Evolutionary conservation across 1,284 basidiomycete species (phyloP), one percentile per base, ranked within the genome.

Genomic region (Puccinia hordei): DNA sequence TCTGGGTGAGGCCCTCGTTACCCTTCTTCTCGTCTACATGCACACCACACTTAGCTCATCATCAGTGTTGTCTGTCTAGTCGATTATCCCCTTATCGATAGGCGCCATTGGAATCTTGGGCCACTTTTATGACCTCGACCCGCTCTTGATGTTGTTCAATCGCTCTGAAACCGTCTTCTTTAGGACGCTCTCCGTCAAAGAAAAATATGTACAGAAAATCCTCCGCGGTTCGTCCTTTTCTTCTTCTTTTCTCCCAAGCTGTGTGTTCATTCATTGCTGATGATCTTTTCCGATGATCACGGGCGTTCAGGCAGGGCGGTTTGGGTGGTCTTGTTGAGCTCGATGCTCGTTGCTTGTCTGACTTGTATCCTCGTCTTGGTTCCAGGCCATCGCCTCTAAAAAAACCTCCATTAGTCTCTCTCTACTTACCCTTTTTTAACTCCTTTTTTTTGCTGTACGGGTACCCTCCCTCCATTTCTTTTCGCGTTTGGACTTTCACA

Each of bases 51-150:
- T 73, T 81, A 15, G n/a, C n/a, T n/a, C n/a, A n/a, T n/a, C 24
- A 24, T 65, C 44, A n/a, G 68, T 30, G 53, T 57, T 19, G 19
- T 38, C 3, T 33, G 13, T 2, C 1, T 15, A 46, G 53, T 84
- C 95, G 94, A 90, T 96, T 83, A 95, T 98, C 87, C 89, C 96
- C 0, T 98, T 97, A 86, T 88, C 92, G n/a, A 86, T 98, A 83
- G 93, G 95, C 73, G 88, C 93, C 83, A 90, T 96, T 83, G 92
- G 93, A 87, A 90, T 99, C 82, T 89, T 98, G 80, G 93, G 94
- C 30, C 93, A 97, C 85, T 93, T 95, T 86, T 99, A 99, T 87
- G 94, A 96, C 86, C 90, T 98, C 78, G 95, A 98, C 86, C 96
- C 96, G 2, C 88, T 98, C 83, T 84, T 89, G 65, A 87, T 86